These are phyloP conservation scores for Cyclotella cryptica DNA, from an alignment of 108 stramenopile species.

Conservation along the genomic window DNA sequence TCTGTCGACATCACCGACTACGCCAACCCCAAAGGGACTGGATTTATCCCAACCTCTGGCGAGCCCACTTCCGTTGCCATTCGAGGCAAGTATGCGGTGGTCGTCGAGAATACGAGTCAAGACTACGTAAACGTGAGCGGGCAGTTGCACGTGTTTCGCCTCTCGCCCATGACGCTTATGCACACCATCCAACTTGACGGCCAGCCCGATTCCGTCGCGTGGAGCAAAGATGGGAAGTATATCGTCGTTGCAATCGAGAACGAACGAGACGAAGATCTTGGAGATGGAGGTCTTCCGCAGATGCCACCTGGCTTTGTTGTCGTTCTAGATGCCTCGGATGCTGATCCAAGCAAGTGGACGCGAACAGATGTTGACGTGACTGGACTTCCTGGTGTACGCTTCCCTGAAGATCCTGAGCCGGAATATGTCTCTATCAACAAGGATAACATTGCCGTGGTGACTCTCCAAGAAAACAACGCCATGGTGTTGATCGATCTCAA, in stretches of 20 bases:
- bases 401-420: conserved; percentile 74
- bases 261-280: conserved; percentile 67
- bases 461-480: conserved; percentile 83
- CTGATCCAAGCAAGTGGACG: conserved; percentile 51
- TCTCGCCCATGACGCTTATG: conserved; percentile 33
- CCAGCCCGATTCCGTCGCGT: conserved; percentile 70
- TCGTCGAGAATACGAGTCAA: conserved; percentile 60
- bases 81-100: conserved; percentile 55
- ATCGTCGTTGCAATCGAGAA: conserved; percentile 75
- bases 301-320: conserved; percentile 62
- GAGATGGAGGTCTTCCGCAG: conserved; percentile 48
- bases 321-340: conserved; percentile 41
- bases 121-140: conserved; percentile 59
- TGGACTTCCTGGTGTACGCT: conserved; percentile 51
- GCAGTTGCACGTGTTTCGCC: conserved; percentile 48
- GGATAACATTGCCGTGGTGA: conserved; percentile 62
- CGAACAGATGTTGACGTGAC: conserved; percentile 42
- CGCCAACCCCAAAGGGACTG: conserved; percentile 44
- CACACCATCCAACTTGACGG: conserved; percentile 54
- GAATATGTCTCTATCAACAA: conserved; percentile 72
- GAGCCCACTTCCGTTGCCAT: conserved; percentile 77
- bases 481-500: conserved; percentile 62
- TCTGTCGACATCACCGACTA: conserved; percentile 70
- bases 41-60: conserved; percentile 54
- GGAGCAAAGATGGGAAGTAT: conserved; percentile 54